Evolutionary conservation across 23 red algal species (phyloP), one percentile per base, ranked within the genome.

Genomic region (Cyanidiococcus yangmingshanensis): DNA sequence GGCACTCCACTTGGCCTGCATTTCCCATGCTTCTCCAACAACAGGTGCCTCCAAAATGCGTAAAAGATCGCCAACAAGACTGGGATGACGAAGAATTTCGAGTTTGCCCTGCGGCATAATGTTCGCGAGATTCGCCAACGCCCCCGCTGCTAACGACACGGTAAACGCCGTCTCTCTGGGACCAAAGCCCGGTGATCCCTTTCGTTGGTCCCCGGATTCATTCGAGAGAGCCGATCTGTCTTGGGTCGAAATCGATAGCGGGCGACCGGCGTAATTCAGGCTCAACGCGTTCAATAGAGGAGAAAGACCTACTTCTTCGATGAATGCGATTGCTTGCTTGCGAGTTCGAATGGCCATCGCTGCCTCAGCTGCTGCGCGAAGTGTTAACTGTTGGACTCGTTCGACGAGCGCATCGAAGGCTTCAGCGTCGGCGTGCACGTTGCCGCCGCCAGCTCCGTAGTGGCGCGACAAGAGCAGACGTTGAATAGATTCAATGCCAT

Each of bases 351-450:
- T 71, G 16, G 63, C 63, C 63, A 71, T 35, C 16, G 63, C 63
- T 29, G 63, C 63, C 27, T 71, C 63, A 3, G 63, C 63, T 35
- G 63, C 63, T 17, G 63, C 63, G n/a, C 63, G 63, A 71, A 71
- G 32, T 29, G 63, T 71, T 29, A 71, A 29, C 63, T 71, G 63
- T 29, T 71, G 12, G 3, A 71, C 63, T 25, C 63, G 63, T 7
- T 71, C 63, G 63, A 71, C 32, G n/a, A 71, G 63, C 63, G 7
- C 63, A 35, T 71, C 63, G 63, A 71, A 71, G n/a, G 27, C 63
- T 7, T 7, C n/a, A 32, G 21, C 63, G 27, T 35, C 32, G 16
- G 32, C n/a, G 7, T 3, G 63, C 12, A 12, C 63, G 7, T 32
- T 2, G 63, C n/a, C 63, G 27, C 12, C n/a, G n/a, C n/a, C 21